These are phyloP conservation scores for Fomitopsis pulvina DNA, from an alignment of 768 basidiomycete genomes.

Conservation along the genomic window DNA sequence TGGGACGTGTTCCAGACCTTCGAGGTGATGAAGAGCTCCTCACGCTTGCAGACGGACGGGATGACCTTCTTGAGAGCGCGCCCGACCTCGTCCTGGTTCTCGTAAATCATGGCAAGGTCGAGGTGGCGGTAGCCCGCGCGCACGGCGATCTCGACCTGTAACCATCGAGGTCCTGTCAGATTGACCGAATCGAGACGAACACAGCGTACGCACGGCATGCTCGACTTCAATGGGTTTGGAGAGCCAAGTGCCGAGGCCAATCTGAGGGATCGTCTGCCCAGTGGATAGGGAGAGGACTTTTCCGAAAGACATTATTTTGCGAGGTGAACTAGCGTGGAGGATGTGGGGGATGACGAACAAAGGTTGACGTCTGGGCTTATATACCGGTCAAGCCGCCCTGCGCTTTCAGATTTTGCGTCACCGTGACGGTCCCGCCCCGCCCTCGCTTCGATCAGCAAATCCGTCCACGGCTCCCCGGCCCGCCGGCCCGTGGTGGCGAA, in stretches of 20 bases:
- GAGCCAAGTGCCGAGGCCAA: constrained; percentile 82
- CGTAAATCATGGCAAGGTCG: constrained; percentile 75
- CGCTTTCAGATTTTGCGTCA: too few species aligned
- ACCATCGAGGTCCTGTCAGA: constrained; percentile 1
- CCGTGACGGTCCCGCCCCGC: too few species aligned
- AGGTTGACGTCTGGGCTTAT: neutral
- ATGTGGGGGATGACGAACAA: neutral
- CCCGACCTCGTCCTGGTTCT: constrained; percentile 70
- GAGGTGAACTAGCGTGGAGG: neutral
- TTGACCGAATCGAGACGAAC: constrained; percentile 8
- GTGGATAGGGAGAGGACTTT: constrained; percentile 35
- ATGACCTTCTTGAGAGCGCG: constrained; percentile 71
- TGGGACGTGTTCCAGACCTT: constrained; percentile 82
- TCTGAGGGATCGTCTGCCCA: constrained; percentile 57
- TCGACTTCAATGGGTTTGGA: constrained; percentile 73
- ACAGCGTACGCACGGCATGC: constrained; percentile 42
- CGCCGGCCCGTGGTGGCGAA: neutral
- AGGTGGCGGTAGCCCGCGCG: constrained; percentile 77
- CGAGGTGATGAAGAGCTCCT: constrained; percentile 75
- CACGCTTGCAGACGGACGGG: constrained; percentile 68
- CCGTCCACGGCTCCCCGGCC: neutral
- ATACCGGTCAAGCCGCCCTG: too few species aligned
- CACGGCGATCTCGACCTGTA: constrained; percentile 69
- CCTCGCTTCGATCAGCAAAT: too few species aligned
- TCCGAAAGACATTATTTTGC: constrained; percentile 33